Base-by-base conservation (phyloP, 306 rosid species). In the Castanea sativa region DNA sequence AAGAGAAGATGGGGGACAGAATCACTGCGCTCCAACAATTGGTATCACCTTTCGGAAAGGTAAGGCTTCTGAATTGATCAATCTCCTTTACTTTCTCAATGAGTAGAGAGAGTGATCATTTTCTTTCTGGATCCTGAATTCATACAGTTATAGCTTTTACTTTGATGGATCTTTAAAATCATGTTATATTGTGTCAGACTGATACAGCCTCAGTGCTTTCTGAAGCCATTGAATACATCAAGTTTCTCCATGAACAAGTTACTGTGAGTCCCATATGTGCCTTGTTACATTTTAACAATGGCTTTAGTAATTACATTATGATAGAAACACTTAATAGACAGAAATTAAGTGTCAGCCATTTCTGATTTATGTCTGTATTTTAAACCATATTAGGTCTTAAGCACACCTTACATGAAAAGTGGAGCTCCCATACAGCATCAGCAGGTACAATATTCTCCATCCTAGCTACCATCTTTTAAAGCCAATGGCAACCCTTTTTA, bases 1-100 rank as follows among this genome's bases (percentile, higher is more conserved):
- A 96, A 85, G 98, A 96, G 88, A 96, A 96, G 91, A 95, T 95
- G 99, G 99, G 99, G 89, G 99, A 95, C 98, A 93, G 99, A 95
- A 91, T 95, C 96, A 95, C 97, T 91, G 99, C 98, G 38, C 99
- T 95, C 86, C 99, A 95, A 88, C 99, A 95, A 91, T 92, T 95
- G 79, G 99, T 95, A 83, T 91, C 99, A 33, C 99, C 99, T 93
- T 95, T 95, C 80, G 99, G 99, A 93, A 96, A 96, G 97, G 99
- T 96, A 51, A 75, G 68, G 15, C 85, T 83, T 81, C 73, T 25
- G 77, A 78, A 79, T 74, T 69, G 1, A 74, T 73, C 73, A 59
- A 60, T 73, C 57, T 80, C n/a, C 77, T 82, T 56, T 82, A 77
- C 85, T 78, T 82, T 82, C 79, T 20, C 75, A 78, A 72, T 73